These are phyloP conservation scores for Epithele typhae DNA, from an alignment of 768 basidiomycete species.

Conservation along the genomic window DNA sequence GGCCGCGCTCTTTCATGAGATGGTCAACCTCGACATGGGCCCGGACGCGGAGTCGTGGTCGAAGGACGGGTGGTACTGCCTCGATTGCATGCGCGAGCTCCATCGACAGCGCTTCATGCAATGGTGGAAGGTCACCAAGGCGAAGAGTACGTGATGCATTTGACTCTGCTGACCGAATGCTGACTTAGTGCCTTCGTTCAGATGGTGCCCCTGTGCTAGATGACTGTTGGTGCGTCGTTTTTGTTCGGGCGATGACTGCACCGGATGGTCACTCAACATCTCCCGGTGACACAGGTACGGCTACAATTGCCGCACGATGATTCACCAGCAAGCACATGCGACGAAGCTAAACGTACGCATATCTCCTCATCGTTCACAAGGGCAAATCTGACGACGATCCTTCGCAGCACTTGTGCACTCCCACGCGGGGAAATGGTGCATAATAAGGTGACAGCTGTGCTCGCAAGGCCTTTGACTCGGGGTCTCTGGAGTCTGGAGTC, in stretches of 20 bases:
- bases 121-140: conserved; percentile 19
- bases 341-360: conserved; percentile 26
- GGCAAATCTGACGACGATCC: too few relatives aligned
- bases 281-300: conserved; percentile 29
- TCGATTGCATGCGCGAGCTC: conserved; percentile 16
- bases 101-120: conserved; percentile 13
- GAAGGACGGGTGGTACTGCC: conserved; percentile 25
- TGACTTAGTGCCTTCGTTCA: too few relatives aligned
- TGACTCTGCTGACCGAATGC: too few relatives aligned
- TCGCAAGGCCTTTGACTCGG: too few relatives aligned
- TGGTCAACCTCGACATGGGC: not conserved
- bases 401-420: conserved; percentile 9
- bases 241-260: too few relatives aligned
- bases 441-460: too few relatives aligned
- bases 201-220: too few relatives aligned
- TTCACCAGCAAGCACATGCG: conserved; percentile 24
- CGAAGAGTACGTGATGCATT: too few relatives aligned
- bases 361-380: not conserved
- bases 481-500: too few relatives aligned
- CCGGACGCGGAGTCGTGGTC: conserved; percentile 15
- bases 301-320: conserved; percentile 32
- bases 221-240: conserved; percentile 34
- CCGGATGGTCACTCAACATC: too few relatives aligned
- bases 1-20: not conserved
- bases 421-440: conserved; percentile 12